A percentile compares a stretch with the other conserved stretches of the same genome.
Evolutionary conservation across 2,329 filamentous ascomycete genomes (phyloP).

Genomic region (Orbilia javanica): DNA sequence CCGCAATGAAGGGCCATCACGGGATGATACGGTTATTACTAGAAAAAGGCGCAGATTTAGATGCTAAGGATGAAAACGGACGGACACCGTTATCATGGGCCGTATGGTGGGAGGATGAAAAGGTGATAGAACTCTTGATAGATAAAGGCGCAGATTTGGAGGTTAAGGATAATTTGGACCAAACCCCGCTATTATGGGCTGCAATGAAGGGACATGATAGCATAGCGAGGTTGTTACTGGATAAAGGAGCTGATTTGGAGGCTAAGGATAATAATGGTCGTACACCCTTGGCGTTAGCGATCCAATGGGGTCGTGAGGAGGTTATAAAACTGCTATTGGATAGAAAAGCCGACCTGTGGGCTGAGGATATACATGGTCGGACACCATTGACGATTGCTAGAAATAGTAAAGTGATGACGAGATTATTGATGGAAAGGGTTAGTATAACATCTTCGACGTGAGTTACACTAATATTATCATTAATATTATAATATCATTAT

Average conservation of each 20-base stretch:
- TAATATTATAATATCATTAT: too few relatives aligned
- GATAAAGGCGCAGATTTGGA: neutral
- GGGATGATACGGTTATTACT: neutral
- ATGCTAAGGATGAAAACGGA: constrained; percentile 33
- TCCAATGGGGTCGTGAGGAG: neutral
- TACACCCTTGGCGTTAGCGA: neutral
- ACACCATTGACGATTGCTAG: neutral
- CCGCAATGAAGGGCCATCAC: neutral
- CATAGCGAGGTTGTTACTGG: neutral
- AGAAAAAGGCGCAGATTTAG: constrained; percentile 40
- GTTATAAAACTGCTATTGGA: neutral
- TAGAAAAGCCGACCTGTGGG: neutral
- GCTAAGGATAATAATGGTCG: neutral
- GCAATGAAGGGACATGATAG: neutral
- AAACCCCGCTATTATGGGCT: neutral
- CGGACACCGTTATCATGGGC: constrained; percentile 43
- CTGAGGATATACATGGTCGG: neutral
- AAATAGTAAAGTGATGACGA: too few relatives aligned
- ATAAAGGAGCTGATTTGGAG: neutral
- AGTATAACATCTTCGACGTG: too few relatives aligned
- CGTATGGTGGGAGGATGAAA: neutral
- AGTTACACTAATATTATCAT: neutral
- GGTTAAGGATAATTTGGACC: neutral
- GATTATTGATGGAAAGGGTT: too few relatives aligned
- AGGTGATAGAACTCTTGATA: neutral